A percentile compares a stretch with the other conserved stretches of the same genome.
phyloP scores from a whole-genome alignment of 352 stramenopile genomes.

The Pythium phragmitis region DNA sequence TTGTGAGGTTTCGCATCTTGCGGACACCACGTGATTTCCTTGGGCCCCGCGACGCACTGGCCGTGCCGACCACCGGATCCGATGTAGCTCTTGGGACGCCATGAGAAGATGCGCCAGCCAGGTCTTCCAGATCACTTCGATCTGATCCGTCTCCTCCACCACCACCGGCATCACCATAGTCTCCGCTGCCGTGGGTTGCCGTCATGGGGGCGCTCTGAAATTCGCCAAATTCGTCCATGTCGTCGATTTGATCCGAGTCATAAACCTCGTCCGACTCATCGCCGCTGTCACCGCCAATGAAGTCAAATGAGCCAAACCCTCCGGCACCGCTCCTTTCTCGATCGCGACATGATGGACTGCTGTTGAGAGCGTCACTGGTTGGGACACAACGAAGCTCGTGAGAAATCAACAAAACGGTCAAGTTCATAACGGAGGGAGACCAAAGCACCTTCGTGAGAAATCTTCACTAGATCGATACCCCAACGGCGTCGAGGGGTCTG shows the following conservation, averaged over 20 bases:
- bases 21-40: constrained; percentile 43
- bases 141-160: constrained; percentile 9
- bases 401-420: background rate
- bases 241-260: constrained; percentile 70
- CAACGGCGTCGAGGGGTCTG: constrained; percentile 33
- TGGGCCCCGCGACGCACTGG: background rate
- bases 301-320: constrained; percentile 77
- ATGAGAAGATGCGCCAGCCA: background rate
- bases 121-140: constrained; percentile 17
- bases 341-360: constrained; percentile 64
- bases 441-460: constrained; percentile 11
- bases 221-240: constrained; percentile 65
- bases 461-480: constrained; percentile 45
- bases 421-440: background rate
- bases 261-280: constrained; percentile 77
- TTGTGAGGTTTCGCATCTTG: constrained; percentile 79
- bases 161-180: background rate
- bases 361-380: constrained; percentile 67
- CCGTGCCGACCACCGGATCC: constrained; percentile 1
- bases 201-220: constrained; percentile 39
- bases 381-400: background rate
- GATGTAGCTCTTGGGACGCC: background rate
- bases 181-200: background rate
- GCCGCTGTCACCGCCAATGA: constrained; percentile 77
- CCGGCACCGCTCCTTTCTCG: constrained; percentile 19